These are phyloP conservation scores for Amanita brunnescens DNA, from an alignment of 768 basidiomycete genomes.

Conservation along the genomic window DNA sequence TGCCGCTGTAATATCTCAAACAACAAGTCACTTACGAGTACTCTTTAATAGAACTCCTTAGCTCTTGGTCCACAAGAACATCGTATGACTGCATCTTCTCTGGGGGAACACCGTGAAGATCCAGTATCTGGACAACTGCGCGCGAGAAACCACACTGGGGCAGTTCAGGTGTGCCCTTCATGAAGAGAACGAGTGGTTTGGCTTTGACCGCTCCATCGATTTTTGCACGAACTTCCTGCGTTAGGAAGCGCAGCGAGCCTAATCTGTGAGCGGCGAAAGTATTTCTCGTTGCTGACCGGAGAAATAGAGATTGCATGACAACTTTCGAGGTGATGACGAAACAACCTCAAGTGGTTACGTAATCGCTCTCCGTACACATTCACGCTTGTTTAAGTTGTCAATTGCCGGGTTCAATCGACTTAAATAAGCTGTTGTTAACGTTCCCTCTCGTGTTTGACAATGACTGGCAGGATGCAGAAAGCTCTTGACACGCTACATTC, in stretches of 20 bases:
- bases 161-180: slow-evolving; percentile 87
- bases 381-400: too few relatives aligned
- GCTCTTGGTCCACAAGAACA: slow-evolving; percentile 77
- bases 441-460: too few relatives aligned
- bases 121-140: slow-evolving; percentile 86
- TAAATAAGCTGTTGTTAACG: too few relatives aligned
- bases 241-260: slow-evolving; percentile 40
- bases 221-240: slow-evolving; percentile 49
- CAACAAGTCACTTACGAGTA: slow-evolving; percentile 69
- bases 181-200: slow-evolving; percentile 88
- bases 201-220: slow-evolving; percentile 68
- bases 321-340: neutral
- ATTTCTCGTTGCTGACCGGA: neutral
- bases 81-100: slow-evolving; percentile 88
- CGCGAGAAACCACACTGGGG: slow-evolving; percentile 97
- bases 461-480: too few relatives aligned
- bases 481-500: too few relatives aligned
- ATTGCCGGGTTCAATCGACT: too few relatives aligned
- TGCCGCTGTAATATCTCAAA: too few relatives aligned
- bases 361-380: too few relatives aligned
- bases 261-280: slow-evolving; percentile 18
- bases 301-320: neutral
- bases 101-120: slow-evolving; percentile 67
- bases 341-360: neutral
- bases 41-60: slow-evolving; percentile 86